Conservation (phyloP, 805 yeast genomes). For the Cyberlindnera petersonii region DNA sequence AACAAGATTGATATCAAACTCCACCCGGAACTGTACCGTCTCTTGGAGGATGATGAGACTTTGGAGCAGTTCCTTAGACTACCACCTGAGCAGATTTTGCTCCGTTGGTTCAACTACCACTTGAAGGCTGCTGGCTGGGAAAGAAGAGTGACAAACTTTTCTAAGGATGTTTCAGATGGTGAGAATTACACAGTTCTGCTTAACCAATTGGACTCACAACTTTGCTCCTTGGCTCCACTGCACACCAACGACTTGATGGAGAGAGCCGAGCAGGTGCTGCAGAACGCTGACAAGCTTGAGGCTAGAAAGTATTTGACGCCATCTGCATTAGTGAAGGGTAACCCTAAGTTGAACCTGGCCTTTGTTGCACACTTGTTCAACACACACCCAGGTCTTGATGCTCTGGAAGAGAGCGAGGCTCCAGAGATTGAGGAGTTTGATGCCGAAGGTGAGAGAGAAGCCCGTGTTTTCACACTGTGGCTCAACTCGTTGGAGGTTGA, state of each 20-base stretch:
- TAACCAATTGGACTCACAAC: slow-evolving; percentile 80
- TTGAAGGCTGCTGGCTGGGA: slow-evolving; percentile 87
- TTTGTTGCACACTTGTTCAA: slow-evolving; percentile 97
- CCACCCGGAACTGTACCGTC: slow-evolving; percentile 94
- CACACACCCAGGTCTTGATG: slow-evolving; percentile 95
- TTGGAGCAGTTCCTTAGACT: slow-evolving; percentile 92
- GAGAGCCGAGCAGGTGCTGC: slow-evolving; percentile 84
- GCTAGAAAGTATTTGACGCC: slow-evolving; percentile 96
- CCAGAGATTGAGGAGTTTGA: slow-evolving; percentile 97
- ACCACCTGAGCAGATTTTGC: slow-evolving; percentile 94
- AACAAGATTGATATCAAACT: slow-evolving; percentile 92
- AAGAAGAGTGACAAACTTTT: slow-evolving; percentile 82
- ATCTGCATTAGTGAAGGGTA: slow-evolving; percentile 87
- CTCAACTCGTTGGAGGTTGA: slow-evolving; percentile 93
- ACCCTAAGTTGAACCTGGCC: slow-evolving; percentile 93
- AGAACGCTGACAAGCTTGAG: slow-evolving; percentile 84
- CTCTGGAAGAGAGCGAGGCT: slow-evolving; percentile 84
- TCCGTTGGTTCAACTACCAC: slow-evolving; percentile 97
- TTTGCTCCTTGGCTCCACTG: slow-evolving; percentile 79
- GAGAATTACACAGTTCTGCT: slow-evolving; percentile 89
- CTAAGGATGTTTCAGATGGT: slow-evolving; percentile 87
- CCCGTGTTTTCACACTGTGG: slow-evolving; percentile 97
- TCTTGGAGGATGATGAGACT: slow-evolving; percentile 94
- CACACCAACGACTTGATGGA: slow-evolving; percentile 67
- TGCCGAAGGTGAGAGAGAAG: slow-evolving; percentile 99